Base-by-base conservation (phyloP, 352 stramenopile genomes). In the Blastocystis sp. region DNA sequence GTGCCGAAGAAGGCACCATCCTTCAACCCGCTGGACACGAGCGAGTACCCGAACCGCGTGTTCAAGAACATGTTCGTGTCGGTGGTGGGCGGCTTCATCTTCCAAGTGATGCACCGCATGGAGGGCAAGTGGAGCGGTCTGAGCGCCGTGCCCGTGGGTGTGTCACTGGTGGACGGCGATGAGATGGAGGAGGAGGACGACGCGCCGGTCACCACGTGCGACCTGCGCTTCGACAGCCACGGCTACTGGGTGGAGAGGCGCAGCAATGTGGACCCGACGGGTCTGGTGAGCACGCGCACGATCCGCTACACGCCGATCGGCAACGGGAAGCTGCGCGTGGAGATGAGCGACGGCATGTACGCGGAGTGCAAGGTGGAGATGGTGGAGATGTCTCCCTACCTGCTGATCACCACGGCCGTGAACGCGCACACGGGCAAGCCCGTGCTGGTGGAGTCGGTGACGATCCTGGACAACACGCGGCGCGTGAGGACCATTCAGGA, bases 391-490 rank as follows among this genome's bases (percentile, higher is more conserved):
- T 74, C 69, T 0, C 69, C 56, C 10, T 64, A 88, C 45, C n/a
- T 89, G 59, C 76, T 89, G 19, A 64, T 89, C 17, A 80, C 80
- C 2, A 89, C 86, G 21, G 86, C 71, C 3, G 62, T 82, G 23
- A 23, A 66, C 48, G 23, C 28, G n/a, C 45, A 34, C 21, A 89
- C 56, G 21, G 77, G 77, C 43, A 88, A 88, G 71, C 86, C 86
- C 4, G 17, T 89, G 61, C 43, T 88, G 23, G 77, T 89, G 65
- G 86, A 89, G 61, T 88, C 86, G 38, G 69, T 89, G 52, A 89
- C 86, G 19, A 82, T 89, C 19, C 48, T 89, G 43, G 86, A 89
- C 62, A 70, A 61, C 45, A 62, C 28, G 28, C n/a, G 52, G 0
- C 62, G 76, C 56, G 86, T 88, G 28, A 23, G 86, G 45, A 89